These are phyloP conservation scores for Sphaerosporella brunnea DNA, from an alignment of 495 filamentous ascomycete species.

Conservation along the genomic window DNA sequence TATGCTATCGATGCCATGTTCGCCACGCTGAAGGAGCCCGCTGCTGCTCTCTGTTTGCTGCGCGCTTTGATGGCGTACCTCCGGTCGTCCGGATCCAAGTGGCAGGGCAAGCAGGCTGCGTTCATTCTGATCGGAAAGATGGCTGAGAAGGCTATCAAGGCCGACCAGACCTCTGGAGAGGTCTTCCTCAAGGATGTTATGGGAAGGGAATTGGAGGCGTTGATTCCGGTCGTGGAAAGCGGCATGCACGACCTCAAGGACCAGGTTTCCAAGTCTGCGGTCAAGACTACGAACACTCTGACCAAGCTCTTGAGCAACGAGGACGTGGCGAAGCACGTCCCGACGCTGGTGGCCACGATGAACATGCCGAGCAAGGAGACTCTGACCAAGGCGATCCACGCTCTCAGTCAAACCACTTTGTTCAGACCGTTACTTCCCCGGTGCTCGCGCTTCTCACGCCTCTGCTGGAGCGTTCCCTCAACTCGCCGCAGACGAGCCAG, in stretches of 20 bases:
- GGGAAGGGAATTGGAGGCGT: slow-evolving; percentile 71
- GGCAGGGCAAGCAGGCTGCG: slow-evolving; percentile 85
- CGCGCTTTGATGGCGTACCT: slow-evolving; percentile 56
- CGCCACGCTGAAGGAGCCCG: slow-evolving; percentile 56
- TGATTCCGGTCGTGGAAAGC: slow-evolving; percentile 82
- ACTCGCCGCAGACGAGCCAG: slow-evolving; percentile 74
- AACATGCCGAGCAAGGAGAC: slow-evolving; percentile 79
- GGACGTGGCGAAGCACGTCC: slow-evolving; percentile 84
- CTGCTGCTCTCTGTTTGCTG: slow-evolving; percentile 59
- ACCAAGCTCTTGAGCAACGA: slow-evolving; percentile 90
- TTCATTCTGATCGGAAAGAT: slow-evolving; percentile 68
- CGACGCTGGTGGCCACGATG: slow-evolving; percentile 85
- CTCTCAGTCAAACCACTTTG: slow-evolving; percentile 97
- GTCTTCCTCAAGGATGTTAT: slow-evolving; percentile 79
- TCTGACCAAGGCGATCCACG: slow-evolving; percentile 87
- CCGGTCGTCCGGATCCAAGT: slow-evolving; percentile 66
- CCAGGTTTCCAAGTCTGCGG: slow-evolving; percentile 66
- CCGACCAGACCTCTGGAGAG: slow-evolving; percentile 57
- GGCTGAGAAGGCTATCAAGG: slow-evolving; percentile 75
- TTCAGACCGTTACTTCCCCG: slow-evolving; percentile 91
- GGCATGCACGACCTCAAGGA: slow-evolving; percentile 97
- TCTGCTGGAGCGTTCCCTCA: slow-evolving; percentile 79
- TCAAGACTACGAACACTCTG: slow-evolving; percentile 77
- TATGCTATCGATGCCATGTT: slow-evolving; percentile 89
- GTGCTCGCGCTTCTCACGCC: slow-evolving; percentile 94